Percentiles rank a stretch among this genome's conserved stretches.
Conservation (phyloP, 345 rosid species). For the Draba incana region DNA sequence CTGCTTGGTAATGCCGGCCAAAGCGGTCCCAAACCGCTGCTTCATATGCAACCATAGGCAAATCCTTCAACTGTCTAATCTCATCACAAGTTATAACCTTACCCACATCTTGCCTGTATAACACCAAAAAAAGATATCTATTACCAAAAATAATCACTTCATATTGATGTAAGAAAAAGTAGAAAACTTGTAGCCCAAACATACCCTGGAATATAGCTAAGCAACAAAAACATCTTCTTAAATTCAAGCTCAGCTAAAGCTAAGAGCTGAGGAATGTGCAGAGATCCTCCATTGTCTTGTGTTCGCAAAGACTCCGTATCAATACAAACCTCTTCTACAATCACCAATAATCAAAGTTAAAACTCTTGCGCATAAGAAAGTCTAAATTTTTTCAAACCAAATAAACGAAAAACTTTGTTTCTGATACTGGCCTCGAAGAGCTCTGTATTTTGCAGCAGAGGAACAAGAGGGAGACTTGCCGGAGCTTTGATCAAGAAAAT, state of each 20-base stretch:
- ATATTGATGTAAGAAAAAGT: not conserved
- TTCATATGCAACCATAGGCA: conserved; percentile 59
- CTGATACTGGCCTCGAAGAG: conserved; percentile 26
- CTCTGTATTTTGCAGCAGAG: conserved; percentile 5
- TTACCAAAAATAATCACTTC: conserved; percentile 2
- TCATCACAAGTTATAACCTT: conserved; percentile 43
- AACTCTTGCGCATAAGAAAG: not conserved
- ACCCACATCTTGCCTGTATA: conserved; percentile 44
- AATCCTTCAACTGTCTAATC: conserved; percentile 49
- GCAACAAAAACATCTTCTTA: conserved; percentile 59
- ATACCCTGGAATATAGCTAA: conserved; percentile 65
- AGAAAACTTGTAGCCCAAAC: conserved; percentile 23
- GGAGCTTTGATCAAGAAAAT: not conserved
- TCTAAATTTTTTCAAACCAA: too few species aligned
- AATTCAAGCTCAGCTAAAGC: conserved; percentile 70
- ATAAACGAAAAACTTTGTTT: not conserved
- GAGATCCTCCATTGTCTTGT: conserved; percentile 23
- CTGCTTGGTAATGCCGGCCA: not conserved
- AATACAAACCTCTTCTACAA: conserved; percentile 28
- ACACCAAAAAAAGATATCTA: not conserved
- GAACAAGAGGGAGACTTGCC: conserved; percentile 13
- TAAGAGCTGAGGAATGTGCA: conserved; percentile 41
- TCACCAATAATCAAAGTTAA: not conserved
- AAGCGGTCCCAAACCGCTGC: conserved; percentile 48
- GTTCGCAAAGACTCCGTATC: conserved; percentile 22